Evolutionary conservation across 2,329 filamentous ascomycete genomes (phyloP), one percentile per base, ranked within the genome.

Genomic region (Mollisia scopiformis): DNA sequence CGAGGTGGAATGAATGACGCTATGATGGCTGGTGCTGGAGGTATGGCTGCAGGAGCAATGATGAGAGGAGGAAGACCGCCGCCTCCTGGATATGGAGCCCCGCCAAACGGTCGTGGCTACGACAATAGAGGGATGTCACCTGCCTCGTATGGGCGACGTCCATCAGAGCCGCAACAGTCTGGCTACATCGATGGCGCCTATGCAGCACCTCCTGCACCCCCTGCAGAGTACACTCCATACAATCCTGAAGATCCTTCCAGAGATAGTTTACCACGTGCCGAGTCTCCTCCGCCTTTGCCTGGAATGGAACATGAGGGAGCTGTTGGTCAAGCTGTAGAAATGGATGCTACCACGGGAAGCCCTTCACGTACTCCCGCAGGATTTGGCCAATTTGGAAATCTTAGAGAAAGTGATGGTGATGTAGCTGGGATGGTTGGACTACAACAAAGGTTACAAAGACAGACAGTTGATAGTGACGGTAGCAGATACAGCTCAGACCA

Each of bases 401-500:
- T 85, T 19, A 78, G 82, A 52, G 88, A 91, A 56, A 90, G 84
- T 66, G 89, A 93, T 70, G 82, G 82, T 1, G 89, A 92, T 73
- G 87, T 92, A 57, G 85, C 85, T 57, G 90, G 89, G 55, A 90
- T 92, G 88, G 82, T 92, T 33, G 86, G 85, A 30, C 76, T 92
- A 59, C 88, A 90, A 67, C 76, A 81, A 59, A 74, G 76, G 55
- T 71, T 27, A 71, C 69, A 77, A 49, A 76, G 78, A 7, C 78
- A 84, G 43, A 84, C 81, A 47, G 76, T 82, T 35, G 80, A 82
- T 72, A 91, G 87, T 65, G 89, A 91, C 10, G 82, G 81, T 7
- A 94, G 90, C 78, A 84, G 84, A 67, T 94, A 95, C 74, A 89
- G 86, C 69, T 83, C 83, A 39, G 85, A 90, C 62, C 86, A 89